Evolutionary conservation across 495 filamentous ascomycete genomes (phyloP).

Genomic region (Astrocystis sublimbata): DNA sequence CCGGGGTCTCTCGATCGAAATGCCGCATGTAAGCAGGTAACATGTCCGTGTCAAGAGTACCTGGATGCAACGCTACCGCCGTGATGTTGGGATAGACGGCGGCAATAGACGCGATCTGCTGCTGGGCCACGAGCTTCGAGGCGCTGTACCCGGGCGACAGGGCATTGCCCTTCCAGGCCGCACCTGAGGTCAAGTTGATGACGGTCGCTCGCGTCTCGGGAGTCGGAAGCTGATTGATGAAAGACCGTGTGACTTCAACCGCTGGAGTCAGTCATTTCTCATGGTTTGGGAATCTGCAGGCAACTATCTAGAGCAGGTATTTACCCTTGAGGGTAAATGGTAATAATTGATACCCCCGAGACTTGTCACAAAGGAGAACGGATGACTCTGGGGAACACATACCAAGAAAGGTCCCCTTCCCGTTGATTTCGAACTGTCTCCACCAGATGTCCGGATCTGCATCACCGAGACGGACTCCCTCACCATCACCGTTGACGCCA

Average conservation of each 20-base stretch:
- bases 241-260: constrained; percentile 40
- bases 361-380: too few relatives aligned
- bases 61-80: constrained; percentile 40
- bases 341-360: too few relatives aligned
- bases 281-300: too few relatives aligned
- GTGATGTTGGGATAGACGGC: constrained; percentile 42
- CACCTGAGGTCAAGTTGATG: constrained; percentile 42
- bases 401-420: constrained; percentile 46
- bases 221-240: constrained; percentile 32
- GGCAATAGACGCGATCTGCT: constrained; percentile 35
- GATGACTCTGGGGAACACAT: too few relatives aligned
- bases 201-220: constrained; percentile 35
- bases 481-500: constrained; percentile 24
- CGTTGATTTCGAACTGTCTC: constrained; percentile 44
- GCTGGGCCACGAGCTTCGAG: constrained; percentile 39
- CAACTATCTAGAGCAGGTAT: too few relatives aligned
- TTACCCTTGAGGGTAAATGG: too few relatives aligned
- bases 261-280: too few relatives aligned
- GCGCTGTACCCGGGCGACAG: constrained; percentile 39
- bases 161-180: constrained; percentile 30
- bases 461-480: constrained; percentile 21
- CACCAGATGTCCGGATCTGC: constrained; percentile 39
- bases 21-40: background rate
- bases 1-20: constrained; percentile 37
- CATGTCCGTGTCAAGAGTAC: constrained; percentile 42